Evolutionary conservation across 2,329 filamentous ascomycete species (phyloP), one percentile per base, ranked within the genome.

Genomic region (Stemphylium vesicarium): DNA sequence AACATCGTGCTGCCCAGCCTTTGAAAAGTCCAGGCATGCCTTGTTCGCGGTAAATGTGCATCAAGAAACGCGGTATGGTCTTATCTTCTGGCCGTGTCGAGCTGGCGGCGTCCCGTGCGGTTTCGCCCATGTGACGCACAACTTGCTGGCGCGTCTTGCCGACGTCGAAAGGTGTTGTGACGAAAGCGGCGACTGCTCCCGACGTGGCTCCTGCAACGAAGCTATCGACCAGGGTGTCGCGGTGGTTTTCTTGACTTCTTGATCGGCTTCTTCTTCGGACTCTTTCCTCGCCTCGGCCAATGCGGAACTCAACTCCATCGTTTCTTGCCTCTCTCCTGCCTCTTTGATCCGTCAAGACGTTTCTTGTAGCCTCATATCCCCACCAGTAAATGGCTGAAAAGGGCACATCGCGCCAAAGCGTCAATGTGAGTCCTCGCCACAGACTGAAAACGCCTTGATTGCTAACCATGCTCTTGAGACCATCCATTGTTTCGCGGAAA

Each of bases 381-480:
- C 90, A 96, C 95, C 95, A 99, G 79, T 99, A 99, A 39, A 99
- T 84, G 3, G 90, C 95, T 0, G 94, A 98, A 70, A 99, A 99
- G 0, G 95, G 95, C 0, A 98, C 95, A 71, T 99, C 95, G 60
- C 95, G 85, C 95, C 95, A 99, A 53, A 99, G 84, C 0, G 94
- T 98, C 66, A 99, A 80, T 0, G 89, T 92, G 50, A 99, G 78
- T 0, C 95, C 95, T 52, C 94, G 84, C 95, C 95, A 99, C 0
- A 99, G 80, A 2, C 92, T 91, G 1, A 83, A 82, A 64, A 95
- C 92, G 2, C 95, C 95, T 58, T 91, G 84, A 0, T 79, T 78
- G 9, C 82, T 82, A 1, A 96, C 91, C 91, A 97, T 95, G 29
- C 89, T 86, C 63, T 85, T 81, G 26, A 98, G 77, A 3, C 90